Evolutionary conservation across 495 filamentous ascomycete species (phyloP).

Genomic region (Glutinoglossum americanum): DNA sequence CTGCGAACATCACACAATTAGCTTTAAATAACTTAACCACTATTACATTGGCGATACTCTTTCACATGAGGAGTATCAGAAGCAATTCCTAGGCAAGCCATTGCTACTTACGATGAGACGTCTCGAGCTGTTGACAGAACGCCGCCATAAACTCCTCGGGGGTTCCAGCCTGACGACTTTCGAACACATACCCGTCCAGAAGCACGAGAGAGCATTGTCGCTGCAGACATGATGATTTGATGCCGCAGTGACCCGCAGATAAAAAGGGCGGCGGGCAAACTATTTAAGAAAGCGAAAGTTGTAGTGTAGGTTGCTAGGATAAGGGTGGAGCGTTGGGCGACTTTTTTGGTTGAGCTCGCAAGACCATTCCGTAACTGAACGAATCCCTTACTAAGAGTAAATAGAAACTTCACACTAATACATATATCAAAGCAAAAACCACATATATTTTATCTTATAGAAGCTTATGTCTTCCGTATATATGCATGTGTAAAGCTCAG

Average conservation of each 20-base stretch:
- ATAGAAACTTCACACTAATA: too few species aligned
- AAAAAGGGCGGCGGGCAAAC: not conserved
- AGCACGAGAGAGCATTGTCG: not conserved
- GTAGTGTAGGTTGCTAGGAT: not conserved
- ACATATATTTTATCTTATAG: too few species aligned
- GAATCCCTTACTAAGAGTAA: not conserved
- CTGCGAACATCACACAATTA: not conserved
- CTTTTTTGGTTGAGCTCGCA: not conserved
- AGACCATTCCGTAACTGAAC: not conserved
- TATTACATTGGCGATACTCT: not conserved
- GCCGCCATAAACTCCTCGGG: not conserved
- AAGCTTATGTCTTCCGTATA: too few species aligned
- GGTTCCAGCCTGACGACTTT: not conserved
- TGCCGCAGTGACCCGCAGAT: not conserved
- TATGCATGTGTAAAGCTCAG: too few species aligned
- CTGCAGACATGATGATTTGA: not conserved
- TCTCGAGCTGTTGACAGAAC: not conserved
- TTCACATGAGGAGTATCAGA: not conserved
- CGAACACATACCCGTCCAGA: not conserved
- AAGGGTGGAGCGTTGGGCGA: not conserved
- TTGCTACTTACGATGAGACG: not conserved
- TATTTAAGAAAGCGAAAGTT: not conserved
- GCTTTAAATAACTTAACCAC: not conserved
- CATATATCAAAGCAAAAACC: too few species aligned
- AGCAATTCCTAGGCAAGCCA: not conserved